Evolutionary conservation across 1,284 basidiomycete species (phyloP).

Genomic region (Xerocomus nothofagi): DNA sequence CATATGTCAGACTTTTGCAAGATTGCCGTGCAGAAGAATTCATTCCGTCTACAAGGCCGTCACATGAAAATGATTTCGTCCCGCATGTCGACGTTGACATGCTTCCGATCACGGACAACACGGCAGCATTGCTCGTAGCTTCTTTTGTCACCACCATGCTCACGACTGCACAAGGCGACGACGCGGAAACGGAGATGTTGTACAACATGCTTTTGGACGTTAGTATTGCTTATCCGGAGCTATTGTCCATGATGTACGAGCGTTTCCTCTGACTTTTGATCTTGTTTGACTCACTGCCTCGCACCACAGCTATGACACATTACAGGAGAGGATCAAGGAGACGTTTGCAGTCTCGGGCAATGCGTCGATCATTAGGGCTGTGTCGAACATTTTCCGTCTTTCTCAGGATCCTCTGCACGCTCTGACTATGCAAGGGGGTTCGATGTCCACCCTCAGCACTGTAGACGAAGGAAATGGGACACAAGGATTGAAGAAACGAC

Average conservation of each 20-base stretch:
- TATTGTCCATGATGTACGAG: constrained; percentile 72
- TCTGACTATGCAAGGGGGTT: constrained; percentile 44
- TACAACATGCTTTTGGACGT: constrained; percentile 78
- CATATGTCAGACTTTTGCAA: constrained; percentile 60
- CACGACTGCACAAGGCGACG: constrained; percentile 76
- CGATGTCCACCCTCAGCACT: constrained; percentile 64
- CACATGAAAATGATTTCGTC: constrained; percentile 50
- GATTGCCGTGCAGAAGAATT: constrained; percentile 58
- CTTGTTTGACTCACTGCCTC: constrained; percentile 11
- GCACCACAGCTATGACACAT: constrained; percentile 64
- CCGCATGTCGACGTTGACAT: constrained; percentile 57
- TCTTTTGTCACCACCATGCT: constrained; percentile 81
- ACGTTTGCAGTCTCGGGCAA: constrained; percentile 74
- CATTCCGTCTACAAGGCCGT: constrained; percentile 38
- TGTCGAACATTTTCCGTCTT: constrained; percentile 73
- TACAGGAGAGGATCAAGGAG: constrained; percentile 80
- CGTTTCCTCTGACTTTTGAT: constrained; percentile 7
- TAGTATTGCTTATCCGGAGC: constrained; percentile 69
- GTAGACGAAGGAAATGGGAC: constrained; percentile 49
- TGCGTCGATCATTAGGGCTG: constrained; percentile 66
- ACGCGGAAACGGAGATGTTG: constrained; percentile 78
- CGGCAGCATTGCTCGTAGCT: constrained; percentile 69
- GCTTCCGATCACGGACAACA: constrained; percentile 65
- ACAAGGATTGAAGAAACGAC: constrained; percentile 32
- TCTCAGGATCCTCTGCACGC: constrained; percentile 55